These are phyloP conservation scores for Scleroderma bovista DNA, from an alignment of 768 basidiomycete species.

Conservation along the genomic window DNA sequence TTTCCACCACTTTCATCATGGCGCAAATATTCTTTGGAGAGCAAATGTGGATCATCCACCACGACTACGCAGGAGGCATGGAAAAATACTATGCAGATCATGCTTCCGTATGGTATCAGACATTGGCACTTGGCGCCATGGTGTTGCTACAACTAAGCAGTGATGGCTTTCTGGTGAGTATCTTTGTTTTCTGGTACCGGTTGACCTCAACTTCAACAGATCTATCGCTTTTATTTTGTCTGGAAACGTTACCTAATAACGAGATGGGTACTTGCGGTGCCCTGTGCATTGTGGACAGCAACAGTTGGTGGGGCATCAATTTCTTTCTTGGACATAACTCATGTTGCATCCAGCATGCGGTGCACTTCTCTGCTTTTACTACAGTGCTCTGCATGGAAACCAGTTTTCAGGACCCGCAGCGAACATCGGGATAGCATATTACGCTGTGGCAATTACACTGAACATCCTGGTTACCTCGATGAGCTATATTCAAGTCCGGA, in stretches of 20 bases:
- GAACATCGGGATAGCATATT: constrained; percentile 6
- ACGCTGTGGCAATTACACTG: constrained; percentile 5
- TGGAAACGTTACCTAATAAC: constrained; percentile 11
- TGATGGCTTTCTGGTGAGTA: constrained; percentile 30
- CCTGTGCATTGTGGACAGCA: constrained; percentile 6
- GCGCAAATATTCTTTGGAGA: constrained; percentile 14
- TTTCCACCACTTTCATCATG: constrained; percentile 22
- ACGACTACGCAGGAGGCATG: constrained; percentile 26
- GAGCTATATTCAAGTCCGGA: constrained; percentile 4
- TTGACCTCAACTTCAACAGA: constrained; percentile 12
- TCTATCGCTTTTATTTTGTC: constrained; percentile 30
- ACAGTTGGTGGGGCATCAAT: constrained; percentile 1
- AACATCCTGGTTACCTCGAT: constrained; percentile 6
- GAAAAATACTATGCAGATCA: constrained; percentile 22
- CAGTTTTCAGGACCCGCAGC: constrained; percentile 3
- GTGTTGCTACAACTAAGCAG: constrained; percentile 23
- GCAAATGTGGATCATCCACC: constrained; percentile 29
- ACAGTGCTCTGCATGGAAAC: background rate
- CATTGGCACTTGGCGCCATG: constrained; percentile 17
- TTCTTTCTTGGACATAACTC: background rate
- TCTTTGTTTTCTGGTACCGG: background rate
- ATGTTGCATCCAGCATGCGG: background rate
- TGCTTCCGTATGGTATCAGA: constrained; percentile 15
- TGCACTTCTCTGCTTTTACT: background rate
- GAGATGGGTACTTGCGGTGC: constrained; percentile 1